phyloP scores from a whole-genome alignment of 768 basidiomycete genomes.

The Boletus speciosus region DNA sequence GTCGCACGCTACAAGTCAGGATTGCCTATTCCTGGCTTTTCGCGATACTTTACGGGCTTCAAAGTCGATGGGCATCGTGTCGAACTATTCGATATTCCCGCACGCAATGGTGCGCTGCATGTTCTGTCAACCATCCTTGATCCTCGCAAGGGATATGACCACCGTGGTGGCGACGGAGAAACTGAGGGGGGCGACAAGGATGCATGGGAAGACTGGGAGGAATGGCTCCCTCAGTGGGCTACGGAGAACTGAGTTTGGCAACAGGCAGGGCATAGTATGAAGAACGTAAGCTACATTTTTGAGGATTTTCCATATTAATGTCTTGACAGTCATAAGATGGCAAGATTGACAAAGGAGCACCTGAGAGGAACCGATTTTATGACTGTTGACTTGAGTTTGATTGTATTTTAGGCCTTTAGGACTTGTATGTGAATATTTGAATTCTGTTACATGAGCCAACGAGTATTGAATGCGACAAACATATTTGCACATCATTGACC shows the following conservation, averaged over 20 bases:
- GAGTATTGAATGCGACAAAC: neutral
- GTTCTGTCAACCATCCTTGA: slow-evolving; percentile 8
- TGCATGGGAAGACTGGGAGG: slow-evolving; percentile 14
- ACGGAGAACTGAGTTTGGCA: slow-evolving; percentile 4
- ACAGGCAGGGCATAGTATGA: neutral
- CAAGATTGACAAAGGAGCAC: no score
- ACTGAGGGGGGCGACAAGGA: neutral
- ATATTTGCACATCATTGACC: neutral
- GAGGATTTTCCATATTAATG: neutral
- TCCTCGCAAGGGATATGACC: slow-evolving; percentile 6
- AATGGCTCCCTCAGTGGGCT: slow-evolving; percentile 16
- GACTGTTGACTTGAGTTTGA: neutral
- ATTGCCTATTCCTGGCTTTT: neutral
- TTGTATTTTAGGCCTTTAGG: neutral
- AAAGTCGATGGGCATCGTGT: slow-evolving; percentile 9
- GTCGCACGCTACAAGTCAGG: slow-evolving; percentile 10
- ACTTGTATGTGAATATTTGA: neutral
- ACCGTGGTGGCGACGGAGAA: neutral
- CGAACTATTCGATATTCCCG: slow-evolving; percentile 8
- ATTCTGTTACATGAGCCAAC: neutral
- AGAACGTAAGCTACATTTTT: neutral
- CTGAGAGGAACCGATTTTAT: neutral
- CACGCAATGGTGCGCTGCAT: slow-evolving; percentile 15
- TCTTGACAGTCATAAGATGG: neutral
- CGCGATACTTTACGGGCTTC: slow-evolving; percentile 8